Conservation (phyloP, 495 filamentous ascomycete species). For the Podospora appendiculata region DNA sequence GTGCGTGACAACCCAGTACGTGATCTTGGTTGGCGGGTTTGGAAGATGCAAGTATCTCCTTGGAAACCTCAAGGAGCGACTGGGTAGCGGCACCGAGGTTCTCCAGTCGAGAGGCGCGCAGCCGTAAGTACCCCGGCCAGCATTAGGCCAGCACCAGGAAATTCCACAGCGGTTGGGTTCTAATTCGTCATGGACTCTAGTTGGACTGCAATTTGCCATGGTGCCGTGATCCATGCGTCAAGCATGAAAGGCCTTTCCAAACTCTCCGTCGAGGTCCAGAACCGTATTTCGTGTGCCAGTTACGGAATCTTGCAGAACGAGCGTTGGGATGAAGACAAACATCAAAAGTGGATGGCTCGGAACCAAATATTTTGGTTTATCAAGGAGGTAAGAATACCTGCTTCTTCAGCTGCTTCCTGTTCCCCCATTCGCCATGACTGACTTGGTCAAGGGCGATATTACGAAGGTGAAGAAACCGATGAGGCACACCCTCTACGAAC, state of each 20-base stretch:
- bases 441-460: neutral
- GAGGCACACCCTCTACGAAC: neutral
- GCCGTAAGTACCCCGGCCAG: slow-evolving; percentile 7
- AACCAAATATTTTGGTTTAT: neutral
- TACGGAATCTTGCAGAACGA: neutral
- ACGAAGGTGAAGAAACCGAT: neutral
- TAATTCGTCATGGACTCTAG: too few relatives aligned
- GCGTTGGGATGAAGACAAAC: neutral
- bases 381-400: neutral
- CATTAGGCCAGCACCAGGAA: too few relatives aligned
- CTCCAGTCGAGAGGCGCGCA: slow-evolving; percentile 1
- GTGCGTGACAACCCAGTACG: neutral
- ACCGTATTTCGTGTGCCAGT: neutral
- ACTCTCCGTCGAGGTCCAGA: neutral
- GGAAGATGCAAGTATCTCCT: slow-evolving; percentile 6
- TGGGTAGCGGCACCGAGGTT: neutral
- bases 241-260: neutral
- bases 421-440: too few relatives aligned
- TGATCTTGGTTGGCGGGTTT: slow-evolving; percentile 7
- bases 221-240: neutral
- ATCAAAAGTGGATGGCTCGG: neutral
- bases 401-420: too few relatives aligned
- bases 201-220: slow-evolving; percentile 1
- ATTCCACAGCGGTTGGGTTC: too few relatives aligned
- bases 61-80: neutral